These are phyloP conservation scores for Diplodia corticola DNA, from an alignment of 2,329 filamentous ascomycete genomes.

Conservation along the genomic window DNA sequence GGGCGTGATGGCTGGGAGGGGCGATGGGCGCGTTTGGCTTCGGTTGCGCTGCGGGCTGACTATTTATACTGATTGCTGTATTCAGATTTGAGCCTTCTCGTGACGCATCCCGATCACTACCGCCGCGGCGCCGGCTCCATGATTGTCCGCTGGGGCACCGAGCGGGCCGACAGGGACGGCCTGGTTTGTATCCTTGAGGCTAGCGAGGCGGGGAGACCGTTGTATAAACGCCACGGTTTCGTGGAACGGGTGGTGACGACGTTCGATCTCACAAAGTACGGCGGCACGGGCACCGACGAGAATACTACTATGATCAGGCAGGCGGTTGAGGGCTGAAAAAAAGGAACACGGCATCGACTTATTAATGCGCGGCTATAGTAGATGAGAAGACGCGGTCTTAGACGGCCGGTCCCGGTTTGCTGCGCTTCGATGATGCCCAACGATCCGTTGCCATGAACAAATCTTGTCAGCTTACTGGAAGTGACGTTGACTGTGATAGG, in stretches of 20 bases:
- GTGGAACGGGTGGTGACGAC: slow-evolving; percentile 26
- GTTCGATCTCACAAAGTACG: slow-evolving; percentile 36
- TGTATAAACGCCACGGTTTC: slow-evolving; percentile 39
- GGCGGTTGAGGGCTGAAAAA: neutral
- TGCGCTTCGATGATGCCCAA: too few relatives aligned
- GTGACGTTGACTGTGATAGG: too few relatives aligned
- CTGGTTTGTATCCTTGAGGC: slow-evolving; percentile 44
- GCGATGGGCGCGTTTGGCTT: too few relatives aligned
- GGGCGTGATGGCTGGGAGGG: too few relatives aligned
- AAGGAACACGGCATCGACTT: too few relatives aligned
- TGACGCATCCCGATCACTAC: slow-evolving; percentile 22
- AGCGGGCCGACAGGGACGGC: slow-evolving; percentile 35
- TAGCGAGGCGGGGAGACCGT: slow-evolving; percentile 36
- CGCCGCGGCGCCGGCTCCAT: slow-evolving; percentile 17
- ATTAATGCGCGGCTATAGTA: too few relatives aligned
- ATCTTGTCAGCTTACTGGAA: too few relatives aligned
- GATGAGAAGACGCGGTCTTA: too few relatives aligned
- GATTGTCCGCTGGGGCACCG: slow-evolving; percentile 21
- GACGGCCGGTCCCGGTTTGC: too few relatives aligned
- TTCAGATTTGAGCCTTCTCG: slow-evolving; percentile 16
- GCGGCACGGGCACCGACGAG: slow-evolving; percentile 31
- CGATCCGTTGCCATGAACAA: too few relatives aligned
- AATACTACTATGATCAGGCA: slow-evolving; percentile 36
- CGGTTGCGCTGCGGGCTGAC: too few relatives aligned
- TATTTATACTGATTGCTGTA: slow-evolving; percentile 35